A percentile compares a stretch with the other conserved stretches of the same genome.
phyloP scores from a whole-genome alignment of 305 asterid genomes.

The Nicotiana rustica region DNA sequence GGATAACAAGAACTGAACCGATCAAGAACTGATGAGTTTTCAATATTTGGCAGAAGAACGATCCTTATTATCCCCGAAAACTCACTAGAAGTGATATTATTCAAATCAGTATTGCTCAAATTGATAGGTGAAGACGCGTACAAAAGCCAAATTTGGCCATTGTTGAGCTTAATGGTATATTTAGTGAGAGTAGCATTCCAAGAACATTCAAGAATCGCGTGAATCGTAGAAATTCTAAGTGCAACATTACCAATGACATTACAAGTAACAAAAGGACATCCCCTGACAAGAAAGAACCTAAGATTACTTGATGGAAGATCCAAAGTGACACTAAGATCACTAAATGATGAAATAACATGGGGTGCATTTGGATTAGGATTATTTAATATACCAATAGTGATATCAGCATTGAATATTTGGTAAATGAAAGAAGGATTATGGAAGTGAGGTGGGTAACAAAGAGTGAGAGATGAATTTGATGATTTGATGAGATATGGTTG shows the following conservation, averaged over 20 bases:
- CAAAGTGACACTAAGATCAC: conserved; percentile 37
- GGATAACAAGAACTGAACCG: conserved; percentile 36
- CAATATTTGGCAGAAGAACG: conserved; percentile 35
- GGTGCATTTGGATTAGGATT: conserved; percentile 31
- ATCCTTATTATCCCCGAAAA: conserved; percentile 35
- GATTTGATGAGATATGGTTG: conserved; percentile 38
- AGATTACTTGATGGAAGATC: conserved; percentile 35
- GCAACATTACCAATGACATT: conserved; percentile 10
- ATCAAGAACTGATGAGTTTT: conserved; percentile 28
- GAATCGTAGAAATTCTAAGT: conserved; percentile 37
- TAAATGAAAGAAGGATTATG: conserved; percentile 25
- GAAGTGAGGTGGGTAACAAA: conserved; percentile 38
- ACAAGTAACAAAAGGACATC: conserved; percentile 38
- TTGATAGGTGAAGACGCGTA: conserved; percentile 36
- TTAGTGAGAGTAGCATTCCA: conserved; percentile 32
- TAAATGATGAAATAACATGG: conserved; percentile 35
- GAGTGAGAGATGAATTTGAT: conserved; percentile 27
- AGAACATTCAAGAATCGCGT: conserved; percentile 41
- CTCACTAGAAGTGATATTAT: conserved; percentile 29
- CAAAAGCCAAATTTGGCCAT: conserved; percentile 38
- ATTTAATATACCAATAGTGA: conserved; percentile 30
- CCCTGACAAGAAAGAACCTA: conserved; percentile 36
- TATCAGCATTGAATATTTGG: conserved; percentile 37
- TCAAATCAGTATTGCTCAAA: conserved; percentile 26
- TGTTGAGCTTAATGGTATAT: conserved; percentile 27